These are phyloP conservation scores for Phanerochaete sordida DNA, from an alignment of 768 basidiomycete species.

Conservation along the genomic window DNA sequence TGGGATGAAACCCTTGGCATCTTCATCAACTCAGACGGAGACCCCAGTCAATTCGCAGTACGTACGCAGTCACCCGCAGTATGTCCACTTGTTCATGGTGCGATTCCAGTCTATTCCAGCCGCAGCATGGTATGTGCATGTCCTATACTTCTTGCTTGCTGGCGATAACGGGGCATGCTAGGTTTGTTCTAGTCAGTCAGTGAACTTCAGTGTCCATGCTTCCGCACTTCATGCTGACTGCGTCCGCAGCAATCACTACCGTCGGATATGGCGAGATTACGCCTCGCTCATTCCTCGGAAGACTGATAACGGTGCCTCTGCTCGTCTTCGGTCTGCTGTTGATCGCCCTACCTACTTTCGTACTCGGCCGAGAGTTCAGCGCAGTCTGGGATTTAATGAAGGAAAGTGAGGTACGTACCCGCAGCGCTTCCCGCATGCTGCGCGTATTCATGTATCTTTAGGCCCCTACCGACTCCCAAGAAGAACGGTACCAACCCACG, in stretches of 20 bases:
- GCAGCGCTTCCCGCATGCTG: not conserved
- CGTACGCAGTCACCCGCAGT: not conserved
- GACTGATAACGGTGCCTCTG: slow-evolving; percentile 80
- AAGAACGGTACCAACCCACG: not conserved
- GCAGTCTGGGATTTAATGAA: slow-evolving; percentile 86
- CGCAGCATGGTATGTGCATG: slow-evolving; percentile 64
- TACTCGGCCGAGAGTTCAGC: slow-evolving; percentile 89
- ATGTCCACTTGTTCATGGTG: not conserved
- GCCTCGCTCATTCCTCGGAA: slow-evolving; percentile 83
- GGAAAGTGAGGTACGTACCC: slow-evolving; percentile 35
- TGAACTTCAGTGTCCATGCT: slow-evolving; percentile 18
- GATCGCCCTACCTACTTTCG: slow-evolving; percentile 89
- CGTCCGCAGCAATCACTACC: slow-evolving; percentile 70
- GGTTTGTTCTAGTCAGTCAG: slow-evolving; percentile 80
- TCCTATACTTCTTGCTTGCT: slow-evolving; percentile 12
- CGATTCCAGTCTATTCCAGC: slow-evolving; percentile 58
- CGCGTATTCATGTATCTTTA: not conserved
- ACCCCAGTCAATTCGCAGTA: slow-evolving; percentile 75
- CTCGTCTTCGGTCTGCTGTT: slow-evolving; percentile 84
- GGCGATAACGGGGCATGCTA: slow-evolving; percentile 13
- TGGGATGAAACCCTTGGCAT: slow-evolving; percentile 81
- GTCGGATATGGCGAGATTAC: slow-evolving; percentile 93
- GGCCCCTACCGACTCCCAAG: not conserved
- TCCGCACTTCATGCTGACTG: not conserved
- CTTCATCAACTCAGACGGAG: slow-evolving; percentile 84